A percentile compares a stretch with the other conserved stretches of the same genome.
Conservation (phyloP, 2,329 filamentous ascomycete species). For the Podosphaera xanthii region DNA sequence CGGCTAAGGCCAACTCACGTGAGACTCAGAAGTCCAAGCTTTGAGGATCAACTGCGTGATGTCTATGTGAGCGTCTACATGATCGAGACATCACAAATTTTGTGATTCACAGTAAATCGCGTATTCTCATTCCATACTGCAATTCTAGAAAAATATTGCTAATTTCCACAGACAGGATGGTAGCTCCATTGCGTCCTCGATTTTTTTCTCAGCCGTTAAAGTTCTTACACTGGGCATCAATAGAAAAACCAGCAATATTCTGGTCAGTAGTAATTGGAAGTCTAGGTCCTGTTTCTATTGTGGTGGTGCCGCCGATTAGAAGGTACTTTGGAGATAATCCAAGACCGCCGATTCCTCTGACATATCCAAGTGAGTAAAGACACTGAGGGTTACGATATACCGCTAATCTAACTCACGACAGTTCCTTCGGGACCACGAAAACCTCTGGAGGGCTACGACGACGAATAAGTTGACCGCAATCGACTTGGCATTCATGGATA, state of each 20-base stretch:
- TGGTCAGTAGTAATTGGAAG: slow-evolving; percentile 58
- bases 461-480: slow-evolving; percentile 14
- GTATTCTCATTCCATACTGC: too few species aligned
- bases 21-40: background rate
- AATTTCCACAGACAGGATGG: slow-evolving; percentile 24
- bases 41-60: background rate
- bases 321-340: slow-evolving; percentile 49
- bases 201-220: slow-evolving; percentile 72
- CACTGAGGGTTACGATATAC: too few species aligned
- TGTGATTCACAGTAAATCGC: too few species aligned
- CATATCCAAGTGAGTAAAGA: slow-evolving; percentile 63
- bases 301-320: slow-evolving; percentile 53
- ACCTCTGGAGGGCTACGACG: slow-evolving; percentile 35
- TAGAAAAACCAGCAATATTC: slow-evolving; percentile 79
- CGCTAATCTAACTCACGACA: slow-evolving; percentile 13
- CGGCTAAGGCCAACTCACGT: slow-evolving; percentile 1
- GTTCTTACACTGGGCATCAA: slow-evolving; percentile 72
- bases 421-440: slow-evolving; percentile 37
- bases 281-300: slow-evolving; percentile 46
- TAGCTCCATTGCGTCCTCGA: slow-evolving; percentile 31
- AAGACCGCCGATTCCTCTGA: slow-evolving; percentile 53
- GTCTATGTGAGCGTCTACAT: background rate
- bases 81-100: too few species aligned
- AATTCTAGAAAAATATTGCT: too few species aligned
- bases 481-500: too few species aligned